These are phyloP conservation scores for Cyclotella cryptica DNA, from an alignment of 108 stramenopile species.

Conservation along the genomic window DNA sequence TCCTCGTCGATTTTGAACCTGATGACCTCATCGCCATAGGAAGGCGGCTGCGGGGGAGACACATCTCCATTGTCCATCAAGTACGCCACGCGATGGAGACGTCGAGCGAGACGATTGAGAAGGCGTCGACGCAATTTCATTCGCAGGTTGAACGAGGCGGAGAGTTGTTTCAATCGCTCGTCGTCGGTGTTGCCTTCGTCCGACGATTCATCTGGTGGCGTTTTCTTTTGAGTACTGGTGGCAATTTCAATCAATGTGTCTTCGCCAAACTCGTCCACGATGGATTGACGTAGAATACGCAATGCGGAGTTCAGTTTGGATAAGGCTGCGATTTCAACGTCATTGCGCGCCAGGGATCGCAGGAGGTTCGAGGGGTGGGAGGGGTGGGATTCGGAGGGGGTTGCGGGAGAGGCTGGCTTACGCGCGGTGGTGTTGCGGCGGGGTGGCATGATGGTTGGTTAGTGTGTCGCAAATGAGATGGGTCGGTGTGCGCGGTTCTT, in stretches of 20 bases:
- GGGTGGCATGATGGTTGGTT: background rate
- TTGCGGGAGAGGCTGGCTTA: constrained; percentile 11
- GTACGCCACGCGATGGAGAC: constrained; percentile 72
- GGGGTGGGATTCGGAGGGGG: constrained; percentile 27
- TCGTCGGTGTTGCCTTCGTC: constrained; percentile 8
- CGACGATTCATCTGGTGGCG: background rate
- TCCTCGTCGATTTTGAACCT: constrained; percentile 23
- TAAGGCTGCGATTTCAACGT: constrained; percentile 46
- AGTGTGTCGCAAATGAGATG: too few species aligned
- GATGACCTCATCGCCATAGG: constrained; percentile 44
- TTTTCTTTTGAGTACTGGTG: constrained; percentile 11
- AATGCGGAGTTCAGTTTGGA: constrained; percentile 32
- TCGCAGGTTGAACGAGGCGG: constrained; percentile 67
- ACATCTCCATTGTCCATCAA: constrained; percentile 61
- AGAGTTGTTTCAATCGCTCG: constrained; percentile 43
- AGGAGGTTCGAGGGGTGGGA: constrained; percentile 30
- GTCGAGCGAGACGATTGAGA: constrained; percentile 72
- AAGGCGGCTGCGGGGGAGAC: constrained; percentile 30
- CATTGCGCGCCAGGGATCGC: constrained; percentile 39
- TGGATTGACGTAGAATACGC: constrained; percentile 23
- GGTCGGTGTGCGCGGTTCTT: too few species aligned
- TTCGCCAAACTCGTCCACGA: constrained; percentile 40
- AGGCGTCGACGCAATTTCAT: constrained; percentile 78
- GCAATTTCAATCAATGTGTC: constrained; percentile 35
- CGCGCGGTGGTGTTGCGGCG: constrained; percentile 6